Conservation (phyloP, 805 yeast species). For the Yarrowia yakushimensis region DNA sequence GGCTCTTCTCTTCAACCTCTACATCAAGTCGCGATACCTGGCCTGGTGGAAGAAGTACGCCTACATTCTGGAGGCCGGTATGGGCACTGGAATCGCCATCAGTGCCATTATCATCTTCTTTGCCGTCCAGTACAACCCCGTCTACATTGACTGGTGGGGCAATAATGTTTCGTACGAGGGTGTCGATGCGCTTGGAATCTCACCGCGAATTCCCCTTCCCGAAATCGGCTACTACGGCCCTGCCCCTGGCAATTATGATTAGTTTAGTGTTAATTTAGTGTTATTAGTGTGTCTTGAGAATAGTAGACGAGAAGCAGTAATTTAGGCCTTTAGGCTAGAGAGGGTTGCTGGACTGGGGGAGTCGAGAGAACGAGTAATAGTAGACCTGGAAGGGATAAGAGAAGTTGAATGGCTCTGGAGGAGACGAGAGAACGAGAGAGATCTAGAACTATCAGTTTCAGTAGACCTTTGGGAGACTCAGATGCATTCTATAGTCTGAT, state of each 20-base stretch:
- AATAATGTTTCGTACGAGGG: not conserved
- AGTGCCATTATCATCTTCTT: slow-evolving; percentile 15
- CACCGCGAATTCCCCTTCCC: not conserved
- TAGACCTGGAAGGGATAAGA: too few species aligned
- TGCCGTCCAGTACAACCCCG: slow-evolving; percentile 18
- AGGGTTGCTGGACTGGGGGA: too few species aligned
- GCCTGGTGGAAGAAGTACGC: slow-evolving; percentile 21
- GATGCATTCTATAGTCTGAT: too few species aligned
- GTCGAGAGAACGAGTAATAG: too few species aligned
- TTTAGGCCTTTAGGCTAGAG: too few species aligned
- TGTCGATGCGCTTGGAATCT: not conserved
- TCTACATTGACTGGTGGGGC: not conserved
- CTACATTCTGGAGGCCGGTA: slow-evolving; percentile 20
- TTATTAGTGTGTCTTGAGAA: not conserved
- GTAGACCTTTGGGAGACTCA: too few species aligned
- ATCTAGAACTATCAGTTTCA: too few species aligned
- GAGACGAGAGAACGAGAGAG: too few species aligned
- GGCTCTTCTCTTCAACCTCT: not conserved
- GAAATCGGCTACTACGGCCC: slow-evolving; percentile 5
- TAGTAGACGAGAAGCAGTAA: too few species aligned
- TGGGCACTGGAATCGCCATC: slow-evolving; percentile 16
- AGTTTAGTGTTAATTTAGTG: not conserved
- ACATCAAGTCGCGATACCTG: slow-evolving; percentile 14
- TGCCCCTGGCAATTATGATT: not conserved
- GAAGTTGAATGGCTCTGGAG: too few species aligned